A percentile compares a stretch with the other conserved stretches of the same genome.
phyloP scores from a whole-genome alignment of 495 filamentous ascomycete genomes.

The Lasiosphaeria hispida region DNA sequence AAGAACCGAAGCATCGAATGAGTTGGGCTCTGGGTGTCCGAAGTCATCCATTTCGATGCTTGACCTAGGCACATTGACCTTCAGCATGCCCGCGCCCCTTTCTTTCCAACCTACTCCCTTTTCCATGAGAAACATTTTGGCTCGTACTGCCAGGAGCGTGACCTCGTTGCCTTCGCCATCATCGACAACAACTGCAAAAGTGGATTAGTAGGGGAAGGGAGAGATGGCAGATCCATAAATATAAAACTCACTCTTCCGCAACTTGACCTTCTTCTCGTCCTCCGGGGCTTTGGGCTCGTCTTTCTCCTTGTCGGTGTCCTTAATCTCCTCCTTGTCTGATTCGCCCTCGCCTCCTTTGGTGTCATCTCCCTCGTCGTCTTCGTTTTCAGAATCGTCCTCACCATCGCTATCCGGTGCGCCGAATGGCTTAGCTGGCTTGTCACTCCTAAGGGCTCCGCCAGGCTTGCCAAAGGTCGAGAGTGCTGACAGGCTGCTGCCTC shows the following conservation, averaged over 20 bases:
- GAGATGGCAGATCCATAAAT: neutral
- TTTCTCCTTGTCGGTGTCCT: slow-evolving; percentile 49
- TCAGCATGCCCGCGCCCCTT: slow-evolving; percentile 76
- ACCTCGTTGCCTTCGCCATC: slow-evolving; percentile 76
- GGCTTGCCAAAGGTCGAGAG: slow-evolving; percentile 70
- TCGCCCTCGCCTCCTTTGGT: slow-evolving; percentile 11
- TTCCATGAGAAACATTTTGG: slow-evolving; percentile 74
- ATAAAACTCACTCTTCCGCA: slow-evolving; percentile 60
- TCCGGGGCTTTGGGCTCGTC: slow-evolving; percentile 37
- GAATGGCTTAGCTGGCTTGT: slow-evolving; percentile 64
- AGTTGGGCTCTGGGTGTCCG: slow-evolving; percentile 37
- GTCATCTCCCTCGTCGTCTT: slow-evolving; percentile 44
- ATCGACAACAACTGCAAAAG: slow-evolving; percentile 42
- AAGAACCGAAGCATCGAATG: slow-evolving; percentile 50
- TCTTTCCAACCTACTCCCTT: slow-evolving; percentile 76
- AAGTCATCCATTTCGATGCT: slow-evolving; percentile 48
- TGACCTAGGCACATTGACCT: slow-evolving; percentile 68
- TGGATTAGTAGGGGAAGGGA: slow-evolving; percentile 24
- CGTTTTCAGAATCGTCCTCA: slow-evolving; percentile 50
- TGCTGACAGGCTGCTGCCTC: slow-evolving; percentile 50
- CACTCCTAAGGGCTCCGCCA: slow-evolving; percentile 52
- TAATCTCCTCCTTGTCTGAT: slow-evolving; percentile 36
- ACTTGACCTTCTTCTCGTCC: slow-evolving; percentile 61
- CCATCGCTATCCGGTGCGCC: slow-evolving; percentile 67
- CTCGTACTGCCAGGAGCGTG: slow-evolving; percentile 61